Evolutionary conservation across 805 yeast species (phyloP), one percentile per base, ranked within the genome.

Genomic region (Barnettozyma sucrosica): DNA sequence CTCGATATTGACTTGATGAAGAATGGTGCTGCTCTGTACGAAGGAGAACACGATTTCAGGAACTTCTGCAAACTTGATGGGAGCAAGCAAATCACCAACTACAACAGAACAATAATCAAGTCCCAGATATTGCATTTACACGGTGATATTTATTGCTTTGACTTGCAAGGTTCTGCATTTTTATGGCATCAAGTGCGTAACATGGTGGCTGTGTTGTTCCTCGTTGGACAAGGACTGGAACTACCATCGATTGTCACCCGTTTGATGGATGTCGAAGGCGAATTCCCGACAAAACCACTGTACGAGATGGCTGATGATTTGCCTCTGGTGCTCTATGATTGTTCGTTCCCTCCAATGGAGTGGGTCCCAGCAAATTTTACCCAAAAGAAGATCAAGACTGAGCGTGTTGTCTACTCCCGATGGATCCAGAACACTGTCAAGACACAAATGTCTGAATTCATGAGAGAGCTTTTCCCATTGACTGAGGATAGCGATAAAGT

Each of bases 131-230:
- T 70, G 11, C 56, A 55, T 8, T 47, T 68, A 3, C 57, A 57
- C 19, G 65, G 71, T 28, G 79, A 76, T 5, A 71, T 77, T 46
- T 85, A 72, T 58, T 83, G 81, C 48, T 80, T 92, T 63, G 89
- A 89, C 61, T 68, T 93, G 45, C 73, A 77, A 52, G 99, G 99
- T 0, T 72, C 86, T 1, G 99, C 98, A 8, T 93, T 93, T 56
- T 67, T 93, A 47, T 93, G 98, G 98, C 98, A 93, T 63, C 99
- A 93, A 66, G 99, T 93, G 18, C 77, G 99, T 49, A 89, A 96
- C 55, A 93, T 93, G 93, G 79, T 89, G 69, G 96, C 96, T 0
- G 71, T 85, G 10, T 63, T 93, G 47, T 79, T 93, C 46, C 66
- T 85, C 21, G 81, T 89, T 7, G 99, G 97, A 0, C 96, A 89